Base-by-base conservation (phyloP, 2,329 filamentous ascomycete genomes). In the Apiospora hydei region DNA sequence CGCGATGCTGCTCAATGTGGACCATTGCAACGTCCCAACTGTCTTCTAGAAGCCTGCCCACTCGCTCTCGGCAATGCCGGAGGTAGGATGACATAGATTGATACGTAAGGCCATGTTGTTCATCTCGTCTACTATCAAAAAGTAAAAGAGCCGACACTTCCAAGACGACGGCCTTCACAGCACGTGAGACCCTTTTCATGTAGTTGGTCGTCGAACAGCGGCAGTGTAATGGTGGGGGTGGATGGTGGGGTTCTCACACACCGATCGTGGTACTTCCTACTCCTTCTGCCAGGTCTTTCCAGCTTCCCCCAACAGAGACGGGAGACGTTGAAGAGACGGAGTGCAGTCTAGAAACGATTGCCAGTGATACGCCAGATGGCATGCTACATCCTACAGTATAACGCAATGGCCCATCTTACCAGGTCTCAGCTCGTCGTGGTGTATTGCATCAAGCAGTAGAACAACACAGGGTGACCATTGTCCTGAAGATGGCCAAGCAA, bases 111-210 rank as follows among this genome's bases (percentile, higher is more conserved):
- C 6, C 30, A 21, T 41, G 34, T n/a, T 64, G 18, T 64, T n/a
- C 57, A 64, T 64, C 57, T 64, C 34, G 21, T 64, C 57, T 64
- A 64, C 16, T n/a, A 41, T n/a, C 11, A 13, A 24, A 51, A 51
- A 26, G 49, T n/a, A 51, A 51, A 51, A 38, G 34, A 38, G 34
- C 34, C 34, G 34, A 38, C 5, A 38, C 7, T 38, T 38, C 34
- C 34, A 38, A 38, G 5, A 38, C 34, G 34, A 38, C 34, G 34
- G 34, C 34, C 34, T 38, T 38, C 13, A 51, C 49, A 26, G n/a
- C 49, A 51, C 49, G 49, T 51, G 49, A 24, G 49, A 14, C 4
- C 49, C n/a, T 24, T 26, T 51, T n/a, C 21, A 26, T 26, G 49
- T 14, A 24, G n/a, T n/a, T 47, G 46, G 46, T 49, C 21, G 46